Conservation (phyloP, 306 rosid genomes). For the Styphnolobium japonicum region DNA sequence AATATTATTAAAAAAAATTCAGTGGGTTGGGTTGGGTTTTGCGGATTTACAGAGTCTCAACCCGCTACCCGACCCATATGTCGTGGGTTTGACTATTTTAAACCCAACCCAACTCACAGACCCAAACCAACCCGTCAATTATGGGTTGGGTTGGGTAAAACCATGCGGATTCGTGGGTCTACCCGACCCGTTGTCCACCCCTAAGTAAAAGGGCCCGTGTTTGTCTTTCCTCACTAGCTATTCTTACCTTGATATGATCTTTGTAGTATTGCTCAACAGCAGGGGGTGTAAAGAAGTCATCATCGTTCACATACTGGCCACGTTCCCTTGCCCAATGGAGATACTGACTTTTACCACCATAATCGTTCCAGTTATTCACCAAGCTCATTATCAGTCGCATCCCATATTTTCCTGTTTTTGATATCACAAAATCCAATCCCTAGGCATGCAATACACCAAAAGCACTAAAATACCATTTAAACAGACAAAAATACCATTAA, state of each 20-base stretch:
- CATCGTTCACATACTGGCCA: slow-evolving; percentile 16
- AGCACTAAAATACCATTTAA: background rate
- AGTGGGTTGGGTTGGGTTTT: too few species aligned
- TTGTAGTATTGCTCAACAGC: slow-evolving; percentile 26
- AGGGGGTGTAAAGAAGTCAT: slow-evolving; percentile 25
- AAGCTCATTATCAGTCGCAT: slow-evolving; percentile 17
- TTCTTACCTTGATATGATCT: slow-evolving; percentile 27
- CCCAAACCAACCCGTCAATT: too few species aligned
- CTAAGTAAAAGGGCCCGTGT: too few species aligned
- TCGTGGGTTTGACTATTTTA: too few species aligned
- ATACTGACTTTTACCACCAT: slow-evolving; percentile 25
- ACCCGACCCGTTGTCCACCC: too few species aligned
- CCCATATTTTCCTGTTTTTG: slow-evolving; percentile 27
- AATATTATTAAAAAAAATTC: too few species aligned
- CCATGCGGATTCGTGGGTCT: too few species aligned
- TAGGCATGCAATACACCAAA: background rate
- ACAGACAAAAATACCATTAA: background rate
- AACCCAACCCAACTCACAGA: too few species aligned
- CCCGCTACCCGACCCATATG: too few species aligned
- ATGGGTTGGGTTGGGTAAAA: too few species aligned
- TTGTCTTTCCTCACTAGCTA: too few species aligned
- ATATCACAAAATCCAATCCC: slow-evolving; percentile 35
- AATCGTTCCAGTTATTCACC: slow-evolving; percentile 31
- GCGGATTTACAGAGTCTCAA: too few species aligned
- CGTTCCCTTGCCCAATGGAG: slow-evolving; percentile 33